Evolutionary conservation across 2,329 filamentous ascomycete species (phyloP), one percentile per base, ranked within the genome.

Genomic region (Claviceps citrina): DNA sequence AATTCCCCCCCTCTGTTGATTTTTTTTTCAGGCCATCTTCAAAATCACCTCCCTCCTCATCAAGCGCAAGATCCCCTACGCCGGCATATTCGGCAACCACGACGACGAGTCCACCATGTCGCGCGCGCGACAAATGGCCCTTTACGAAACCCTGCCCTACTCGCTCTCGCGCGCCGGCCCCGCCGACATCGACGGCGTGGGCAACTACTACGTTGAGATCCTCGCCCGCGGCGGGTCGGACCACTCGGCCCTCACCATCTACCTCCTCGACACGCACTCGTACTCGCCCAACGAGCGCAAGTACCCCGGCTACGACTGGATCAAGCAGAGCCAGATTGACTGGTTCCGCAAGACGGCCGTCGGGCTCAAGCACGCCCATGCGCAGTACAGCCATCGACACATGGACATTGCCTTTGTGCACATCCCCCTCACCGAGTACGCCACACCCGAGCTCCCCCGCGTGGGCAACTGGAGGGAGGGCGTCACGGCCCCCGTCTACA

Each of bases 371-470:
- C 76, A 78, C 52, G 75, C 76, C 44, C 87, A 94, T 56, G 72
- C 73, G 45, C 78, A 85, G 51, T 98, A 95, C 60, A 84, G 82
- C 0, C 84, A 91, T 54, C 81, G 86, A 38, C 91, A 96, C 57
- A 84, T 98, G 73, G 83, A 98, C 55, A 75, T 96, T 58, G 85
- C 91, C 0, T 98, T 98, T 56, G 93, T 98, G 46, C 91, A 98
- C 57, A 98, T 98, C 41, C 91, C 91, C 0, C 66, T 98, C 3
- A 87, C 91, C 0, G 91, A 98, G 58, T 95, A 95, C 54, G 68
- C 72, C 30, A 71, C 78, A 37, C 55, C 62, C 1, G 66, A 72
- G 2, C 73, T 81, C 26, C 72, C 81, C 15, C 58, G 58, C 20
- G 46, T 62, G 10, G 91, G 91, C 8, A 67, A 76, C 20, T 91